phyloP scores from a whole-genome alignment of 306 rosid genomes.

The Cicer yamashitae region DNA sequence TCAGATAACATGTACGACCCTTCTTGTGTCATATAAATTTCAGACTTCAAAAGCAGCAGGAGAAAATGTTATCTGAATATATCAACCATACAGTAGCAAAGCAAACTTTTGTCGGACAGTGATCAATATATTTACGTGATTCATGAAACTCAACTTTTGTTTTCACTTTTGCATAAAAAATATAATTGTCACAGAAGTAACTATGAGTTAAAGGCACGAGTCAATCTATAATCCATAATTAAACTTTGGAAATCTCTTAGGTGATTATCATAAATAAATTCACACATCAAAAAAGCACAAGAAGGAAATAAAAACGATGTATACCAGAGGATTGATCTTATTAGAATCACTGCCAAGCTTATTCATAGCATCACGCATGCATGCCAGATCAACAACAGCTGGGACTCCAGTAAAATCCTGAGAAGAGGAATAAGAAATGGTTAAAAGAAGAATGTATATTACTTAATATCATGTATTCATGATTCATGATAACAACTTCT shows the following conservation, averaged over 20 bases:
- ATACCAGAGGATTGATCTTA: conserved; percentile 94
- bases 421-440: conserved; percentile 1
- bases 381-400: conserved; percentile 96
- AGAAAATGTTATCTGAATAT: not conserved
- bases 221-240: conserved; percentile 1
- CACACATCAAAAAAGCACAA: not conserved
- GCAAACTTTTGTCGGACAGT: not conserved
- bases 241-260: conserved; percentile 3
- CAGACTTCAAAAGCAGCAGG: conserved; percentile 7
- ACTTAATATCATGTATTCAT: conserved; percentile 5
- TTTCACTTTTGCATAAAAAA: not conserved
- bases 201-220: not conserved
- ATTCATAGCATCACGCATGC: conserved; percentile 99
- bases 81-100: not conserved
- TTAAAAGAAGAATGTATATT: conserved; percentile 15
- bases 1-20: conserved; percentile 20
- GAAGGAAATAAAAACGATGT: conserved; percentile 35
- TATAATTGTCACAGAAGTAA: conserved; percentile 1
- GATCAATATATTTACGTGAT: not conserved
- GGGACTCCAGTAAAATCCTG: conserved; percentile 99
- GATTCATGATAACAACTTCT: conserved; percentile 11
- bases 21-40: not conserved
- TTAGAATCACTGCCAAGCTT: conserved; percentile 92
- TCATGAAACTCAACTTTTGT: conserved; percentile 14
- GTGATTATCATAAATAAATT: conserved; percentile 26